A percentile compares a stretch with the other conserved stretches of the same genome.
Conservation (phyloP, 352 stramenopile species). For the Pythium utonaiense region DNA sequence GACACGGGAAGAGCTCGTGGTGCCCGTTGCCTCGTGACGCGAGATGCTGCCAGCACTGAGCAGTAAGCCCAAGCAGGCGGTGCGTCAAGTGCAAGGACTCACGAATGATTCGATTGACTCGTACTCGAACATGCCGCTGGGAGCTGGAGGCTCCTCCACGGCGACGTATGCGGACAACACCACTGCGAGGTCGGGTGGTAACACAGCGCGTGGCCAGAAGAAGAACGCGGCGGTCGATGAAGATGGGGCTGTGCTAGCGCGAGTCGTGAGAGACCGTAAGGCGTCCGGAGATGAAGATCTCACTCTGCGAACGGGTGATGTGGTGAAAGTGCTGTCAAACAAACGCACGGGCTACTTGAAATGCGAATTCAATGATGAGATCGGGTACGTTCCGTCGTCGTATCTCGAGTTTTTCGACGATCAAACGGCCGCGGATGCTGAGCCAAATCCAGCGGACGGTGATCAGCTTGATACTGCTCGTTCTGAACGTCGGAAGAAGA, state of each 20-base stretch:
- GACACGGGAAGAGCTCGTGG: background rate
- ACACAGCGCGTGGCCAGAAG: constrained; percentile 18
- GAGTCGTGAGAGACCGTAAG: constrained; percentile 71
- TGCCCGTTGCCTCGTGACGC: background rate
- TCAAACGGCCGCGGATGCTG: constrained; percentile 3
- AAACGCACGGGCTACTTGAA: constrained; percentile 84
- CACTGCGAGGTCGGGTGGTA: constrained; percentile 22
- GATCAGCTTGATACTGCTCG: constrained; percentile 22
- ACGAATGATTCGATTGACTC: constrained; percentile 86
- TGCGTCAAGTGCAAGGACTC: constrained; percentile 75
- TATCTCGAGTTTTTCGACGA: constrained; percentile 82
- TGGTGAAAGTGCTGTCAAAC: constrained; percentile 68
- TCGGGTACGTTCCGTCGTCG: constrained; percentile 78
- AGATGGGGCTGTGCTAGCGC: constrained; percentile 33
- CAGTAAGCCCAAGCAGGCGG: constrained; percentile 78
- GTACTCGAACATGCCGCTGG: constrained; percentile 65
- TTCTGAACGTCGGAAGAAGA: constrained; percentile 50
- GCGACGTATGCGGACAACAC: constrained; percentile 62
- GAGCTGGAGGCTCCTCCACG: constrained; percentile 8
- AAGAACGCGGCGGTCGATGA: constrained; percentile 19
- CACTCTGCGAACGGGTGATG: constrained; percentile 49
- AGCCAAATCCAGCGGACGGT: constrained; percentile 7
- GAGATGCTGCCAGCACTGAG: constrained; percentile 72
- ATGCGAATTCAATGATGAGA: constrained; percentile 65
- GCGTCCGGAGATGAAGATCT: constrained; percentile 74